A percentile compares a stretch with the other conserved stretches of the same genome.
These are phyloP conservation scores for Ceratobasidium sp. DNA, from an alignment of 1,284 basidiomycete species.

Conservation along the genomic window DNA sequence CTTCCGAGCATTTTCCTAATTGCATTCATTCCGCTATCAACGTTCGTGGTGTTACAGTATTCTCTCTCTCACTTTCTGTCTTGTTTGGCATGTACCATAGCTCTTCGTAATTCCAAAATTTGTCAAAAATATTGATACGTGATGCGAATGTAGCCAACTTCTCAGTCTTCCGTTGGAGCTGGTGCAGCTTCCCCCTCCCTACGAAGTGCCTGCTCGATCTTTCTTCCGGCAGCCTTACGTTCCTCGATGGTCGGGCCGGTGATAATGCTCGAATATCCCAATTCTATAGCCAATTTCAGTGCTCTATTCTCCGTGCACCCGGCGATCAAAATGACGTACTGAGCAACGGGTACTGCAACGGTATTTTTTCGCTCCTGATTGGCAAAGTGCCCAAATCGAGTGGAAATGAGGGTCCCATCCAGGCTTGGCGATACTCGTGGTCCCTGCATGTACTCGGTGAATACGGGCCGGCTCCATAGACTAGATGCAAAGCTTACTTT, in stretches of 20 bases:
- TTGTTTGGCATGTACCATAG: neutral
- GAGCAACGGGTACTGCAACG: slow-evolving; percentile 70
- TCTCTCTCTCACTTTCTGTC: neutral
- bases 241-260: slow-evolving; percentile 57
- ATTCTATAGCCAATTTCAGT: slow-evolving; percentile 50
- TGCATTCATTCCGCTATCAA: neutral
- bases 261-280: slow-evolving; percentile 60
- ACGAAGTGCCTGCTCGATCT: slow-evolving; percentile 58
- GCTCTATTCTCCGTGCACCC: neutral
- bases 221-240: slow-evolving; percentile 56
- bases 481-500: slow-evolving; percentile 40
- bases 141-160: neutral
- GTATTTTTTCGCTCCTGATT: slow-evolving; percentile 58
- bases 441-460: slow-evolving; percentile 53
- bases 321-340: slow-evolving; percentile 55
- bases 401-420: slow-evolving; percentile 71
- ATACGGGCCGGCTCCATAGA: neutral
- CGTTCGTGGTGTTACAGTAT: neutral
- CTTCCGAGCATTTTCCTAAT: neutral
- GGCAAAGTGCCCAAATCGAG: slow-evolving; percentile 66
- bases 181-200: slow-evolving; percentile 62
- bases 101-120: too few species aligned
- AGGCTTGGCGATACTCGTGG: slow-evolving; percentile 68
- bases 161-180: slow-evolving; percentile 51
- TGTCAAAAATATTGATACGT: too few species aligned